A percentile compares a stretch with the other conserved stretches of the same genome.
phyloP scores from a whole-genome alignment of 75 land plant species.

The Isoetes taiwanensis region DNA sequence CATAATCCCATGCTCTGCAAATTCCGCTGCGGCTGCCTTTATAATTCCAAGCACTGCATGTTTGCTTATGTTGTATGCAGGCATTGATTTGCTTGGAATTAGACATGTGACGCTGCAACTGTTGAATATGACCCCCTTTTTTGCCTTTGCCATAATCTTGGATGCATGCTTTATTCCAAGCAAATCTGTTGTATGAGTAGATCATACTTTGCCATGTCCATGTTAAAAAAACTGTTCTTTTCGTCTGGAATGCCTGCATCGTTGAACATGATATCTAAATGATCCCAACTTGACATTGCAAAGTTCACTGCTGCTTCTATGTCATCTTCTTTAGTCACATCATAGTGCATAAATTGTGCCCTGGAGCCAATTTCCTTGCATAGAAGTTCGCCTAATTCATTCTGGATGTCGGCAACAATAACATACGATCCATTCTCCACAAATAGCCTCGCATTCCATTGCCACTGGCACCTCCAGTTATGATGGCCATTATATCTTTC shows the following conservation, averaged over 20 bases:
- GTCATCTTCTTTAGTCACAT: constrained; percentile 45
- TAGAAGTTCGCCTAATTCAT: constrained; percentile 11
- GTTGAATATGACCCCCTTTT: neutral
- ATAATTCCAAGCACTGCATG: constrained; percentile 17
- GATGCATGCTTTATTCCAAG: neutral
- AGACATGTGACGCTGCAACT: neutral
- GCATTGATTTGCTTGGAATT: neutral
- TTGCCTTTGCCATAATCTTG: neutral
- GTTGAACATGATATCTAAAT: constrained; percentile 51
- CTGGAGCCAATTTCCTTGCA: constrained; percentile 18
- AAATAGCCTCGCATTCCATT: constrained; percentile 36
- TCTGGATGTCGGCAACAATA: constrained; percentile 27
- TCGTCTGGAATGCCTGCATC: constrained; percentile 54
- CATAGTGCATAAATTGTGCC: constrained; percentile 39
- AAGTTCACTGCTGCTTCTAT: constrained; percentile 21
- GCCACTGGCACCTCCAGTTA: constrained; percentile 62
- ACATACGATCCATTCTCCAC: constrained; percentile 26
- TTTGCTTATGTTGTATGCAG: constrained; percentile 8
- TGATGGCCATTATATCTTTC: constrained; percentile 40
- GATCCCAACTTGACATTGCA: constrained; percentile 30
- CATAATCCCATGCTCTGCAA: constrained; percentile 11
- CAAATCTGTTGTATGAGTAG: constrained; percentile 41
- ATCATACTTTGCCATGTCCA: constrained; percentile 47
- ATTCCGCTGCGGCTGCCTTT: constrained; percentile 8
- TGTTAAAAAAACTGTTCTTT: constrained; percentile 20